phyloP scores from a whole-genome alignment of 306 rosid genomes.

The Lotus japonicus region DNA sequence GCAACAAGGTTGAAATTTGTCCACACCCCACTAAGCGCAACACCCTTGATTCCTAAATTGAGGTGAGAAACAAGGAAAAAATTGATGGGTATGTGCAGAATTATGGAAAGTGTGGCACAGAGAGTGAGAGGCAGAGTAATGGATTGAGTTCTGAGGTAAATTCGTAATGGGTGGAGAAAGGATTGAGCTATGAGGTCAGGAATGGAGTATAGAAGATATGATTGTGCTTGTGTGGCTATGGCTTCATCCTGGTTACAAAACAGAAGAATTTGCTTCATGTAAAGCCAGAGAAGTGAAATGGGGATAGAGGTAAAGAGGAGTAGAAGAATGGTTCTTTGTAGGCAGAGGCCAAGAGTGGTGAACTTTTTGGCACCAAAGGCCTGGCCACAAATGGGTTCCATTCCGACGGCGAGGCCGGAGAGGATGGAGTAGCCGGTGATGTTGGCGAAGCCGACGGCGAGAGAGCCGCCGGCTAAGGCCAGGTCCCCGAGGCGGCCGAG shows the following conservation, averaged over 20 bases:
- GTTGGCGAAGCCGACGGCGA: constrained; percentile 82
- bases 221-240: constrained; percentile 71
- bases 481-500: constrained; percentile 85
- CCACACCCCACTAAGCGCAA: constrained; percentile 67
- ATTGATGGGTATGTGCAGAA: constrained; percentile 81
- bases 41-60: constrained; percentile 61
- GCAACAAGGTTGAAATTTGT: constrained; percentile 71
- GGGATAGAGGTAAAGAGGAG: constrained; percentile 54
- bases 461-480: constrained; percentile 81
- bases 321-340: constrained; percentile 66
- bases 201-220: constrained; percentile 62
- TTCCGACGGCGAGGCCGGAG: constrained; percentile 83
- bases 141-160: constrained; percentile 77
- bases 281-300: constrained; percentile 71
- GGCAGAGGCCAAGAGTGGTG: constrained; percentile 60
- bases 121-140: constrained; percentile 82
- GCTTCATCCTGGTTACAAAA: constrained; percentile 67
- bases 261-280: constrained; percentile 58
- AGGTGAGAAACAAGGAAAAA: constrained; percentile 57
- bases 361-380: constrained; percentile 78
- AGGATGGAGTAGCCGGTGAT: constrained; percentile 90
- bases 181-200: constrained; percentile 90
- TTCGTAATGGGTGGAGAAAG: constrained; percentile 71
- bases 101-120: constrained; percentile 64
- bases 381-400: constrained; percentile 91